Base-by-base conservation (phyloP, 2,329 filamentous ascomycete species). In the Xylariomycetidae sp. region DNA sequence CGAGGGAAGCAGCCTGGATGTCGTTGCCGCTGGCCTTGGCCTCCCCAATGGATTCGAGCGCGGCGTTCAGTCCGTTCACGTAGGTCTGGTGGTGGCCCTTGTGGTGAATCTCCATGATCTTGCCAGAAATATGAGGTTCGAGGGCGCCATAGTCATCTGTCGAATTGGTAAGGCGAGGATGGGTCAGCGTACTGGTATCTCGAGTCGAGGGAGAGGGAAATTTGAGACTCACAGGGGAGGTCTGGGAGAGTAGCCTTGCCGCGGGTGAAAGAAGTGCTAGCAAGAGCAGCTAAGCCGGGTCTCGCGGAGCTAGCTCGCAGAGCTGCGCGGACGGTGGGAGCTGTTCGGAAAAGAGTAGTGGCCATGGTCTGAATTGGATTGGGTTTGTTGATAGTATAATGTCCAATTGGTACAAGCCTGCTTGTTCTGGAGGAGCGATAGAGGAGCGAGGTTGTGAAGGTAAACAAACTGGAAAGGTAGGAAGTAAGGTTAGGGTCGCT, bases 141-240 rank as follows among this genome's bases (percentile, higher is more conserved):
- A 98, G 88, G 33, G 89, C 92, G 59, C 84, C 87, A 64, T 96
- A 98, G 74, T 96, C 92, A 61, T 97, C 90, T 95, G 10, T 14
- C n/a, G n/a, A n/a, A n/a, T n/a, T n/a, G n/a, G n/a, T n/a, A n/a
- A n/a, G n/a, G n/a, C n/a, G n/a, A n/a, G n/a, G n/a, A n/a, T n/a
- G n/a, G n/a, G n/a, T n/a, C n/a, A n/a, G n/a, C n/a, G n/a, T n/a
- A n/a, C n/a, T n/a, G n/a, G n/a, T n/a, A n/a, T n/a, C n/a, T n/a
- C n/a, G n/a, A n/a, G n/a, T n/a, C n/a, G n/a, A n/a, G n/a, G n/a
- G n/a, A n/a, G n/a, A n/a, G n/a, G n/a, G n/a, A n/a, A n/a, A n/a
- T 13, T 22, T 13, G n/a, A 27, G 12, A 59, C 76, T 44, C 72
- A 87, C 83, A 88, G 52, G 78, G 59, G 10, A 97, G 81, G 56